phyloP scores from a whole-genome alignment of 139 green algal genomes.

The Zygnema cylindricum region DNA sequence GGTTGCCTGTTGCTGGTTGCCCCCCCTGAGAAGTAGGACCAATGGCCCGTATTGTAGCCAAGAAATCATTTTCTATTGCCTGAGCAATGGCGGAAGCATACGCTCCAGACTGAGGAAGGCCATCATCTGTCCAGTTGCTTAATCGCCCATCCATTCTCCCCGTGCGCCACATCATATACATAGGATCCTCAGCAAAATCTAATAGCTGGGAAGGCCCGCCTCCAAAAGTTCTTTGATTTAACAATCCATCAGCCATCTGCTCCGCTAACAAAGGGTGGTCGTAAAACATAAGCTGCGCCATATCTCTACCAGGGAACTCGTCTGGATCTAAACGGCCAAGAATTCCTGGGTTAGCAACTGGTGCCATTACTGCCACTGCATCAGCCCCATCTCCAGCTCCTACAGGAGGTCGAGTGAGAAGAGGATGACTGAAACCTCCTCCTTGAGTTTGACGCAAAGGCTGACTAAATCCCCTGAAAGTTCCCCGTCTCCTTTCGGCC shows the following conservation, averaged over 20 bases:
- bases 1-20: neutral
- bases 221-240: neutral
- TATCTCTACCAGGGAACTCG: neutral
- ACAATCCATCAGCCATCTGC: slow-evolving; percentile 4
- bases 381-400: neutral
- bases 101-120: slow-evolving; percentile 9
- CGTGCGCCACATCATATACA: neutral
- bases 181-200: slow-evolving; percentile 22
- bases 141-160: neutral
- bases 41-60: neutral
- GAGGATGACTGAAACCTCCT: neutral
- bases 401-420: slow-evolving; percentile 21
- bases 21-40: neutral
- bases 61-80: slow-evolving; percentile 50
- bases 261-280: slow-evolving; percentile 29
- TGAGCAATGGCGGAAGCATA: slow-evolving; percentile 27
- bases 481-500: neutral
- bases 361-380: neutral
- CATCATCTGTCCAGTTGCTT: slow-evolving; percentile 56
- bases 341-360: slow-evolving; percentile 1
- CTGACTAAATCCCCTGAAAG: neutral
- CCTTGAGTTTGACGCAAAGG: neutral
- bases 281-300: slow-evolving; percentile 36
- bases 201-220: neutral
- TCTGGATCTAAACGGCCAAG: neutral